Conservation (phyloP, 768 basidiomycete species). For the Termitomyces sp. region DNA sequence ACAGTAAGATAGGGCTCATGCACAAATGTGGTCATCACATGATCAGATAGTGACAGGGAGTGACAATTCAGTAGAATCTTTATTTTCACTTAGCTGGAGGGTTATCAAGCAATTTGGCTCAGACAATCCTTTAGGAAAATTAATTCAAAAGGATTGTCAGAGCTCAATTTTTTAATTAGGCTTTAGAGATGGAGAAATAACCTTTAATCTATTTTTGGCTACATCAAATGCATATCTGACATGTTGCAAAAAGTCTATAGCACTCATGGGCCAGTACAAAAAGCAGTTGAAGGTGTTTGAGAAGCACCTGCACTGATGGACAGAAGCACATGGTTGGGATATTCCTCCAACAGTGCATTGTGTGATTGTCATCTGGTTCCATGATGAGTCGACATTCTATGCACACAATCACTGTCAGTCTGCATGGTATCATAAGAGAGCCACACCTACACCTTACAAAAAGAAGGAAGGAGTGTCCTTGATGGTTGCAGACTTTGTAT, state of each 20-base stretch:
- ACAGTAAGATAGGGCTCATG: too few relatives aligned
- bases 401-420: constrained; percentile 23
- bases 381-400: constrained; percentile 27
- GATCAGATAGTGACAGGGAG: too few relatives aligned
- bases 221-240: too few relatives aligned
- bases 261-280: background rate
- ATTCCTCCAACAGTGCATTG: constrained; percentile 6
- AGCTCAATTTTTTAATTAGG: background rate
- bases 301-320: background rate
- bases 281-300: constrained; percentile 6
- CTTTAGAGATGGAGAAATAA: background rate
- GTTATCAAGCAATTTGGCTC: background rate
- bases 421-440: constrained; percentile 21
- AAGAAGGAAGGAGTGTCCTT: constrained; percentile 30
- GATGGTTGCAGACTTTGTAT: constrained; percentile 19
- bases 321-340: constrained; percentile 10
- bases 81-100: background rate
- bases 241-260: too few relatives aligned
- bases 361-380: too few relatives aligned
- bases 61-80: too few relatives aligned
- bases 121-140: background rate
- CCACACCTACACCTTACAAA: constrained; percentile 16
- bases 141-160: background rate
- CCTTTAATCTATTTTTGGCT: too few relatives aligned
- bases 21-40: too few relatives aligned